Base-by-base conservation (phyloP, 1,284 basidiomycete species). In the Microbotryum silenes-acaulis region DNA sequence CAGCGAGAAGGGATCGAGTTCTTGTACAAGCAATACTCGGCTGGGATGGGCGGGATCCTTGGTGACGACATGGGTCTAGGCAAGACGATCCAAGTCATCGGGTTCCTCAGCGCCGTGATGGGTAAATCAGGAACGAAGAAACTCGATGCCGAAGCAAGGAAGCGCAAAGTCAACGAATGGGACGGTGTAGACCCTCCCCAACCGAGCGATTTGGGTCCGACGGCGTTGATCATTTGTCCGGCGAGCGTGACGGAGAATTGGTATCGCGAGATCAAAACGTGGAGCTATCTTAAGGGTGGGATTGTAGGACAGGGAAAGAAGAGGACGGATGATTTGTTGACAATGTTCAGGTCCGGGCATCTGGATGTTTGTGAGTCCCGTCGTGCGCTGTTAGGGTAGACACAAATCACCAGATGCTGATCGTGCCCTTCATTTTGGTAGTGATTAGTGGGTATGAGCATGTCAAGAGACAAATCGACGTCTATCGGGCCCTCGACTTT, bases 51-150 rank as follows among this genome's bases (percentile, higher is more conserved):
- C 10, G 64, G 64, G 0, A 72, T 91, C 20, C 79, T 92, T 2
- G 89, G 89, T 20, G 90, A 93, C 73, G 90, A 93, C 71, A 93
- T 93, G 90, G 91, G 92, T 71, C 83, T 98, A 57, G 96, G 96
- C 27, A 99, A 99, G 80, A 99, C 94, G 2, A 88, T 92, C 33
- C 94, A 99, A 77, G 94, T 98, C 57, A 97, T 99, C 72, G 88
- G 91, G 56, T 97, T 99, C 79, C 83, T 98, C 57, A 88, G 52
- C 21, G 89, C 90, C 0, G 86, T 92, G 65, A 91, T 91, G 88
- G 33, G 66, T 64, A 91, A 91, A 75, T 74, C 78, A 2, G 88
- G 88, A 2, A 75, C 81, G 48, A 74, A 72, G n/a, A 78, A 20
- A 74, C 82, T 51, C 81, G 88, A 25, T 80, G 88, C 91, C 4